Evolutionary conservation across 495 filamentous ascomycete genomes (phyloP), one percentile per base, ranked within the genome.

Genomic region (Trichoderma gamsii): DNA sequence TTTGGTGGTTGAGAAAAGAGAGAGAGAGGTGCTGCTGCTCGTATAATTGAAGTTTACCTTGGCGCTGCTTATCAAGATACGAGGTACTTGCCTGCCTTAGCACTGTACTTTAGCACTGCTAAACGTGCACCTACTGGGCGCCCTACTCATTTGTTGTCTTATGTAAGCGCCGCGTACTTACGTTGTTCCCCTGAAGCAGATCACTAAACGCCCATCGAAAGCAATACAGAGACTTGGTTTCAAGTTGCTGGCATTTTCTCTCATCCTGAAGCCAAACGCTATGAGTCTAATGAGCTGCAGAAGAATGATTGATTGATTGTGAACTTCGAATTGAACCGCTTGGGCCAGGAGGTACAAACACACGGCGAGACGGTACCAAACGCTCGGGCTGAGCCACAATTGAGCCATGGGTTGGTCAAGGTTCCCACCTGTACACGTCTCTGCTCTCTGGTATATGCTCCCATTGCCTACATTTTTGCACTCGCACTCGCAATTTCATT

Each of bases 391-490:
- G 43, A 46, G 43, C 43, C 43, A n/a, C 51, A 1, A 23, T 32
- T 61, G 27, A 61, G 56, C 56, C 56, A 61, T 61, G 56, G 56
- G 12, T 29, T 25, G 56, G 11, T n/a, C n/a, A n/a, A n/a, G n/a
- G n/a, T 13, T 61, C 56, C 56, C 73, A 25, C 76, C 72, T 41
- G 71, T 75, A 38, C 76, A 76, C 66, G 71, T 79, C 63, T 74
- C 78, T 56, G 75, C 78, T 51, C 68, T 82, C 66, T 79, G 77
- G 80, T 82, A 69, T 75, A 70, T 35, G 11, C 29, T 11, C 38
- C 4, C 6, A 3, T 11, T 59, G 0, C 29, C 43, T 6, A 2
- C 18, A 0, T n/a, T 2, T 27, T 44, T 41, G 64, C 7, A 16
- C 18, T 43, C 0, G 64, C 3, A 18, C 1, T 21, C 15, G 1